Conservation (phyloP, 2,329 filamentous ascomycete species). For the Ophiocordyceps robertsii region DNA sequence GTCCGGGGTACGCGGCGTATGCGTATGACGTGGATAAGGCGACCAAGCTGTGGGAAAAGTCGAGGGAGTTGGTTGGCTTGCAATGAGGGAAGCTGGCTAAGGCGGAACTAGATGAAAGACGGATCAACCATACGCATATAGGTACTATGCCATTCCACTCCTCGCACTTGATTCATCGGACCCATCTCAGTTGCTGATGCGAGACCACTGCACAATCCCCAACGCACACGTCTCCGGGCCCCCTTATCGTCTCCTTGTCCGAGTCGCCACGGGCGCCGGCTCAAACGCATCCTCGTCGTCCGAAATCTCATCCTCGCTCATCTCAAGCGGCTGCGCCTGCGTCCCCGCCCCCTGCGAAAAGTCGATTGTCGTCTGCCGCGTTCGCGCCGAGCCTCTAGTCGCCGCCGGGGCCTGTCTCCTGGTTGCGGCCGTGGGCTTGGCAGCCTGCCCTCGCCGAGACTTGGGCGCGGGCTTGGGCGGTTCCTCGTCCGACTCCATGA, state of each 20-base stretch:
- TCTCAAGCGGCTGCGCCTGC: conserved; percentile 37
- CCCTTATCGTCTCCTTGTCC: conserved; percentile 15
- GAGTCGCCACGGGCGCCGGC: conserved; percentile 26
- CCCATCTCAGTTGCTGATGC: no score
- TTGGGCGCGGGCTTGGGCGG: conserved; percentile 24
- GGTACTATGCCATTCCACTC: no score
- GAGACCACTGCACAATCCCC: no score
- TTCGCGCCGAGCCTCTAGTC: conserved; percentile 5
- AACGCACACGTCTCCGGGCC: no score
- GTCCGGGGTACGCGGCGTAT: not conserved
- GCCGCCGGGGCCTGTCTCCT: conserved; percentile 5
- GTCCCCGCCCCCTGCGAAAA: conserved; percentile 26
- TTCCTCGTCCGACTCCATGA: conserved; percentile 40
- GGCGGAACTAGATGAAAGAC: no score
- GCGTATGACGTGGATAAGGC: not conserved
- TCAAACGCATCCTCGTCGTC: conserved; percentile 46
- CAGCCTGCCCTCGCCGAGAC: conserved; percentile 9
- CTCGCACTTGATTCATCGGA: no score
- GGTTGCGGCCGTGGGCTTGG: conserved; percentile 5
- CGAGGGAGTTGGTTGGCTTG: no score
- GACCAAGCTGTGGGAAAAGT: not conserved
- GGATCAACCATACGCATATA: no score
- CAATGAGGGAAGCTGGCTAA: no score
- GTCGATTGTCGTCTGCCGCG: conserved; percentile 19
- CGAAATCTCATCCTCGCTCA: conserved; percentile 53